These are phyloP conservation scores for Backusella psychrophila DNA, from an alignment of 192 early-diverging fungal genomes.

Conservation along the genomic window DNA sequence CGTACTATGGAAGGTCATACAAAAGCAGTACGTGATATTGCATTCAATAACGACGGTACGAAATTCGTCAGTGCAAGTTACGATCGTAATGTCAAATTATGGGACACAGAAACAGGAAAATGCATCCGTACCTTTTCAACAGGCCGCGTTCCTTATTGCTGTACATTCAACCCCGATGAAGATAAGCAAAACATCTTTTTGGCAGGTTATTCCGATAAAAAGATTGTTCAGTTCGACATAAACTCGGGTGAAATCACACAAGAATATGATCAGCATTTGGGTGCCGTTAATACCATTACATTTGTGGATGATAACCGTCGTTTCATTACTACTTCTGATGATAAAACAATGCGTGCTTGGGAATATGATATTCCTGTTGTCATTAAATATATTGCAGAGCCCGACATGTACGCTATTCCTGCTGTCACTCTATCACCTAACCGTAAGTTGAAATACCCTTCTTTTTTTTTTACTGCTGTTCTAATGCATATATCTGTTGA, in stretches of 20 bases:
- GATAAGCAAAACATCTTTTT: slow-evolving; percentile 88
- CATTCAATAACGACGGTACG: slow-evolving; percentile 84
- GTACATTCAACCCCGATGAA: slow-evolving; percentile 87
- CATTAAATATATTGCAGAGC: slow-evolving; percentile 96
- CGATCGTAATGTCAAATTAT: slow-evolving; percentile 91
- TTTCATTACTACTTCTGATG: slow-evolving; percentile 95
- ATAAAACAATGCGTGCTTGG: slow-evolving; percentile 97
- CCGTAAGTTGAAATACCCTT: slow-evolving; percentile 50
- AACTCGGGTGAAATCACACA: slow-evolving; percentile 82
- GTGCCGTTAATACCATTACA: slow-evolving; percentile 94
- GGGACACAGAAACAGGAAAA: slow-evolving; percentile 98
- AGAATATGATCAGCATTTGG: slow-evolving; percentile 97
- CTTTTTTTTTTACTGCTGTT: no score
- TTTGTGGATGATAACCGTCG: slow-evolving; percentile 94
- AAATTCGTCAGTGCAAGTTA: slow-evolving; percentile 87
- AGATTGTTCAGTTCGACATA: slow-evolving; percentile 87
- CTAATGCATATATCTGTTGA: slow-evolving; percentile 2
- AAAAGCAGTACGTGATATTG: slow-evolving; percentile 91
- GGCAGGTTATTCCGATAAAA: slow-evolving; percentile 91
- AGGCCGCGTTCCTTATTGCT: slow-evolving; percentile 82
- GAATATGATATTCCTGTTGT: slow-evolving; percentile 98
- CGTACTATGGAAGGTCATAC: slow-evolving; percentile 90
- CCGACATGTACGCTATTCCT: slow-evolving; percentile 96
- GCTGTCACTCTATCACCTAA: slow-evolving; percentile 86
- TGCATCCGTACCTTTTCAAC: slow-evolving; percentile 77